These are phyloP conservation scores for Trichoderma semiorbis DNA, from an alignment of 2,329 filamentous ascomycete genomes.

Conservation along the genomic window DNA sequence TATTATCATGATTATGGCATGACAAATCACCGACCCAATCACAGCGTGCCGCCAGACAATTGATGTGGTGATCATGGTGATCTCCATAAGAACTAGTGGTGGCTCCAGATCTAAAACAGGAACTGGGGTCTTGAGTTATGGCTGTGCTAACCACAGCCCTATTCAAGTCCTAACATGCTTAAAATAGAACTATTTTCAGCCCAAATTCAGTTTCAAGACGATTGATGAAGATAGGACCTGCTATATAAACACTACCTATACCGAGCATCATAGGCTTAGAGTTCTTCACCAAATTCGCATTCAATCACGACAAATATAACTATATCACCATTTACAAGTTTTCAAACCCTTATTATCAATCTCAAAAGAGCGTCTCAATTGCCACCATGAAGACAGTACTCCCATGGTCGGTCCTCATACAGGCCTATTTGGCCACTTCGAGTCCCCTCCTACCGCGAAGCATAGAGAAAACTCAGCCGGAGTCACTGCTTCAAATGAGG, in stretches of 20 bases:
- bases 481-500: not conserved
- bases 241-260: not conserved
- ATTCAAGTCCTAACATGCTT: not conserved
- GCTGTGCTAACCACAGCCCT: not conserved
- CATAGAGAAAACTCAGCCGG: not conserved
- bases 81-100: not conserved
- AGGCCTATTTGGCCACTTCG: not conserved
- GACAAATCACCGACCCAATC: not conserved
- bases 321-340: not conserved
- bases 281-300: not conserved
- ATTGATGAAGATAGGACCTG: not conserved
- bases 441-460: not conserved
- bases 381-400: not conserved
- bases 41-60: not conserved
- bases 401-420: not conserved
- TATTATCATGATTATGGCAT: not conserved
- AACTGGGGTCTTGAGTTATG: not conserved
- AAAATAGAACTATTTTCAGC: not conserved
- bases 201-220: not conserved
- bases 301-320: not conserved
- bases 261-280: not conserved
- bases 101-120: not conserved
- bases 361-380: not conserved
- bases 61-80: not conserved
- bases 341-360: accelerated